phyloP scores from a whole-genome alignment of 1,284 basidiomycete genomes.

The Marasmius fiardii region DNA sequence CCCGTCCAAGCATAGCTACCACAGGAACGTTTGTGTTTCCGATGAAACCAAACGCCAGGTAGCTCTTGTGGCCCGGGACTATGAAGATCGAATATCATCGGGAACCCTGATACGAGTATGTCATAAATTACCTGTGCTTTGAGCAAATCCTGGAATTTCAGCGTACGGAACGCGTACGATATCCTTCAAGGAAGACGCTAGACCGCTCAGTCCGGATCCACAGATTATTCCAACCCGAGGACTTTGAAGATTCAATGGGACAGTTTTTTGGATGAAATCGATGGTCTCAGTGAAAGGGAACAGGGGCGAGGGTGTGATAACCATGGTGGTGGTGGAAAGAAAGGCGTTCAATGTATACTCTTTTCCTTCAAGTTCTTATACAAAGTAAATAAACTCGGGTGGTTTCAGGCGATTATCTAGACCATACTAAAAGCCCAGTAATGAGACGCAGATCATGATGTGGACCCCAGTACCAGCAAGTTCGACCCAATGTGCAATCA shows the following conservation, averaged over 20 bases:
- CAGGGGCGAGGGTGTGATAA: background rate
- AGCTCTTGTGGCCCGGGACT: slow-evolving; percentile 74
- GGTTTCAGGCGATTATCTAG: too few relatives aligned
- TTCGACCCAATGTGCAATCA: too few relatives aligned
- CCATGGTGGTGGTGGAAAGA: background rate
- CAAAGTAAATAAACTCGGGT: too few relatives aligned
- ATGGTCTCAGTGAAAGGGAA: slow-evolving; percentile 36
- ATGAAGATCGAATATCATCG: too few relatives aligned
- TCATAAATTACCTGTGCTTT: slow-evolving; percentile 57
- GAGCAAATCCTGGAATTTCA: slow-evolving; percentile 63
- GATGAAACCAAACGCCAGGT: slow-evolving; percentile 75
- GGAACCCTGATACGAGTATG: too few relatives aligned
- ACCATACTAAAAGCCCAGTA: too few relatives aligned
- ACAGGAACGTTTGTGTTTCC: slow-evolving; percentile 61
- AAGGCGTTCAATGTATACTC: background rate
- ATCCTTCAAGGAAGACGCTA: slow-evolving; percentile 55
- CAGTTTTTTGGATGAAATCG: slow-evolving; percentile 28
- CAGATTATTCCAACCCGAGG: slow-evolving; percentile 77
- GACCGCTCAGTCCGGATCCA: slow-evolving; percentile 71
- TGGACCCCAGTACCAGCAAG: too few relatives aligned
- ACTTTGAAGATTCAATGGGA: slow-evolving; percentile 42
- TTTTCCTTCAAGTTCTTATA: too few relatives aligned
- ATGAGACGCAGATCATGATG: too few relatives aligned
- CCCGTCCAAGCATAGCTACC: slow-evolving; percentile 83
- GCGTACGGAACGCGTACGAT: slow-evolving; percentile 57